A percentile compares a stretch with the other conserved stretches of the same genome.
phyloP scores from a whole-genome alignment of 805 yeast genomes.

The Kregervanrija delftensis region DNA sequence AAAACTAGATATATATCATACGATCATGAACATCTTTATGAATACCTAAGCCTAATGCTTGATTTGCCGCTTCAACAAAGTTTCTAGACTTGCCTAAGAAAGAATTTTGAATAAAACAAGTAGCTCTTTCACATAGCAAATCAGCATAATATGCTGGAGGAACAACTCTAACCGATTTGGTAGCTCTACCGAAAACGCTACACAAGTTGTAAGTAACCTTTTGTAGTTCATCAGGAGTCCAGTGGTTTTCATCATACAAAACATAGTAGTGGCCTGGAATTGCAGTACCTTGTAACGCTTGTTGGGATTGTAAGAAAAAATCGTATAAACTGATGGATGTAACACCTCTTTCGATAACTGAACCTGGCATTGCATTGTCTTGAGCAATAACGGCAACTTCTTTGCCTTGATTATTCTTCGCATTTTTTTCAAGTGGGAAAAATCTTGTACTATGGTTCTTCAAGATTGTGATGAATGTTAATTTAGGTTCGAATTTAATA shows the following conservation, averaged over 20 bases:
- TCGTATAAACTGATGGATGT: slow-evolving; percentile 26
- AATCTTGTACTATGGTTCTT: slow-evolving; percentile 24
- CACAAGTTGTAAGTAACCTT: slow-evolving; percentile 24
- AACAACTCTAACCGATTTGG: slow-evolving; percentile 26
- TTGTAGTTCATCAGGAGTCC: slow-evolving; percentile 23
- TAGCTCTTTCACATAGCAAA: slow-evolving; percentile 26
- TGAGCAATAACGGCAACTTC: slow-evolving; percentile 17
- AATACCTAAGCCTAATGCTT: slow-evolving; percentile 13
- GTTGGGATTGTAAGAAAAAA: slow-evolving; percentile 27
- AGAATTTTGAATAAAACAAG: slow-evolving; percentile 14
- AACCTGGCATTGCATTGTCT: slow-evolving; percentile 24
- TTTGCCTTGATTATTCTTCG: slow-evolving; percentile 14
- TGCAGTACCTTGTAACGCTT: slow-evolving; percentile 29
- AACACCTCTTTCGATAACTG: slow-evolving; percentile 26
- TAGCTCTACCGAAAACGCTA: slow-evolving; percentile 25
- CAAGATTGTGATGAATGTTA: slow-evolving; percentile 22
- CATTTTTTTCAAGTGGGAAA: slow-evolving; percentile 23
- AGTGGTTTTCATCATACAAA: slow-evolving; percentile 23
- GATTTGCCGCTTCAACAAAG: slow-evolving; percentile 14
- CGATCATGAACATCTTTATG: slow-evolving; percentile 14
- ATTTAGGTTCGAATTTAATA: slow-evolving; percentile 21
- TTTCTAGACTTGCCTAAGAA: slow-evolving; percentile 5
- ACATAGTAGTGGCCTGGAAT: slow-evolving; percentile 29
- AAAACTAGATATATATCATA: slow-evolving; percentile 15
- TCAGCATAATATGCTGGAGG: slow-evolving; percentile 29